A percentile compares a stretch with the other conserved stretches of the same genome.
Evolutionary conservation across 1,284 basidiomycete species (phyloP).

Genomic region (Sanghuangporus weigelae): DNA sequence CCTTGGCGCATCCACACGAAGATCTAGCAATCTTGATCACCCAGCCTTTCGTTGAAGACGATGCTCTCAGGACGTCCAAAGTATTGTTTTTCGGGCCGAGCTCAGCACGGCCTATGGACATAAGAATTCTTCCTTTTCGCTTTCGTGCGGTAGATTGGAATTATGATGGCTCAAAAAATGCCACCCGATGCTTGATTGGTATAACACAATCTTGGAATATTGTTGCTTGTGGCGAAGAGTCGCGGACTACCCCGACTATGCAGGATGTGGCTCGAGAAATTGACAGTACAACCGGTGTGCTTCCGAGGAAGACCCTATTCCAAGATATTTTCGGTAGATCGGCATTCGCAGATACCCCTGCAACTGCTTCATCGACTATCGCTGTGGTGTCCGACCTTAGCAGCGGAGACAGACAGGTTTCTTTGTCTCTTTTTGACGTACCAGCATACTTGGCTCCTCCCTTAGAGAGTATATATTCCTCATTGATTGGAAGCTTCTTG

Average conservation of each 20-base stretch:
- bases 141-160: slow-evolving; percentile 50
- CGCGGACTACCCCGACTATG: slow-evolving; percentile 35
- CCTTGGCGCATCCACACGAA: slow-evolving; percentile 51
- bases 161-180: slow-evolving; percentile 26
- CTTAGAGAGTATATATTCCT: slow-evolving; percentile 68
- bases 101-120: slow-evolving; percentile 39
- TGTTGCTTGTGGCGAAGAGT: slow-evolving; percentile 57
- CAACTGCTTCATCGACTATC: neutral
- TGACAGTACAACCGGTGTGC: slow-evolving; percentile 24
- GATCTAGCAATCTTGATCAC: slow-evolving; percentile 57
- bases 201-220: slow-evolving; percentile 62
- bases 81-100: slow-evolving; percentile 45
- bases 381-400: slow-evolving; percentile 5
- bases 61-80: slow-evolving; percentile 31
- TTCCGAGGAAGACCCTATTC: slow-evolving; percentile 59
- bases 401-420: slow-evolving; percentile 29
- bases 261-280: slow-evolving; percentile 42
- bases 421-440: slow-evolving; percentile 56
- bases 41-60: slow-evolving; percentile 26
- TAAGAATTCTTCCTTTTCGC: slow-evolving; percentile 52
- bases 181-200: slow-evolving; percentile 54
- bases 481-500: slow-evolving; percentile 66
- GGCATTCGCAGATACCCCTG: slow-evolving; percentile 39
- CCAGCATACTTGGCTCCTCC: slow-evolving; percentile 82
- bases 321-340: slow-evolving; percentile 81